Conservation (phyloP, 164 flowering plant genomes). For the Dillenia suffruticosa region DNA sequence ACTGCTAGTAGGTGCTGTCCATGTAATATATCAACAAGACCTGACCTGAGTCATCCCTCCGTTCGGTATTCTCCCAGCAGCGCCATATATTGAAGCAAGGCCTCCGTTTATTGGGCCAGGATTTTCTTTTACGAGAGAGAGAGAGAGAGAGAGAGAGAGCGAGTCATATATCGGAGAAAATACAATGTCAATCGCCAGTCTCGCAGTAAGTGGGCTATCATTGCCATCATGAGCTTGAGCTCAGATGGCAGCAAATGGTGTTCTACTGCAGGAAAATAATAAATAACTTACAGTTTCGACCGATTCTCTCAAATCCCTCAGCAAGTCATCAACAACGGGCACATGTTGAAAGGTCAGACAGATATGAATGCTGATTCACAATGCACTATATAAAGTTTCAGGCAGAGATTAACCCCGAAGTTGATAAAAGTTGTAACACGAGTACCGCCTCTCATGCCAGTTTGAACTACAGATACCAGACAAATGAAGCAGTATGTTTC, state of each 20-base stretch:
- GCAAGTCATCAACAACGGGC: constrained; percentile 55
- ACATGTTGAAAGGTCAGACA: constrained; percentile 97
- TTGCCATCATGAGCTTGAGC: no score
- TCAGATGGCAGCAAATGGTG: no score
- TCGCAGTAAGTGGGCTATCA: no score
- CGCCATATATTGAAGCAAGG: constrained; percentile 93
- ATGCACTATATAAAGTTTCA: constrained; percentile 4
- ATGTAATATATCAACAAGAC: constrained; percentile 78
- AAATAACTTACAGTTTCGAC: constrained; percentile 70
- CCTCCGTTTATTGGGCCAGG: constrained; percentile 94
- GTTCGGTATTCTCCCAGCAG: constrained; percentile 89
- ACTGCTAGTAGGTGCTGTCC: constrained; percentile 67
- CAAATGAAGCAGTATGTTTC: no score
- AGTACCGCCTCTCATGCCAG: no score
- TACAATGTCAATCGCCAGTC: background rate
- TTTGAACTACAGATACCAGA: no score
- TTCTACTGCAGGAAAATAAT: background rate
- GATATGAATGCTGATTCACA: constrained; percentile 74
- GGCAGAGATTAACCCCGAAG: no score
- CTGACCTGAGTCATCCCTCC: constrained; percentile 69
- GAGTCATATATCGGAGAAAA: background rate
- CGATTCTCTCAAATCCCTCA: constrained; percentile 61
- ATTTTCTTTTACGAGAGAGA: constrained; percentile 67
- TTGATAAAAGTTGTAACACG: no score
- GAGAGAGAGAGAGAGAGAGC: background rate